Conservation (phyloP, 2,329 filamentous ascomycete genomes). For the Aspergillus quadricinctus region DNA sequence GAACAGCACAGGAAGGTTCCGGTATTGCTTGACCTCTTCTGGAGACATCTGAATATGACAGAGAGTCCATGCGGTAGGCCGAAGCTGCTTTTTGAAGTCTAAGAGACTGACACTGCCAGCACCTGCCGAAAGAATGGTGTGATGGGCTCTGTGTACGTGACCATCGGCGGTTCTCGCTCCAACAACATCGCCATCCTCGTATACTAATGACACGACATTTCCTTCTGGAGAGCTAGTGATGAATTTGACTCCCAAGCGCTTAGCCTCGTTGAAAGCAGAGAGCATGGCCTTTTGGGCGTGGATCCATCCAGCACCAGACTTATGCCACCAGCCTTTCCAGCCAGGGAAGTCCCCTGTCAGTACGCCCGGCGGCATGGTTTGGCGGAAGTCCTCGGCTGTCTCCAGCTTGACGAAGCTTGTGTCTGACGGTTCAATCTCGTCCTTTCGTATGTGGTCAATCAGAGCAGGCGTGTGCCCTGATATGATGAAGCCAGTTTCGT, state of each 20-base stretch:
- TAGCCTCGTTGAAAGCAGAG: slow-evolving; percentile 44
- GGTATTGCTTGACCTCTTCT: slow-evolving; percentile 44
- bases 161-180: slow-evolving; percentile 46
- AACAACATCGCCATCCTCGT: slow-evolving; percentile 34
- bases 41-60: slow-evolving; percentile 48
- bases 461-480: slow-evolving; percentile 41
- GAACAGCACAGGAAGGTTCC: slow-evolving; percentile 48
- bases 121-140: slow-evolving; percentile 48
- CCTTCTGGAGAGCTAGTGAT: slow-evolving; percentile 40
- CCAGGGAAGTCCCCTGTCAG: slow-evolving; percentile 47
- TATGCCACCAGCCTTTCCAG: slow-evolving; percentile 48
- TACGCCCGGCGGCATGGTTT: slow-evolving; percentile 50
- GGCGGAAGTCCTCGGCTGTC: slow-evolving; percentile 44
- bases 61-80: slow-evolving; percentile 53
- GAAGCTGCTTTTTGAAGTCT: slow-evolving; percentile 49
- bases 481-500: slow-evolving; percentile 41
- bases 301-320: slow-evolving; percentile 49
- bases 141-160: slow-evolving; percentile 37
- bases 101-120: slow-evolving; percentile 46
- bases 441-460: slow-evolving; percentile 35
- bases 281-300: slow-evolving; percentile 48
- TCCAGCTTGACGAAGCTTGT: slow-evolving; percentile 34
- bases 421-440: slow-evolving; percentile 29
- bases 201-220: slow-evolving; percentile 37
- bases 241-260: slow-evolving; percentile 45